Conservation (phyloP, 2,329 filamentous ascomycete species). For the Arthroderma sp. region DNA sequence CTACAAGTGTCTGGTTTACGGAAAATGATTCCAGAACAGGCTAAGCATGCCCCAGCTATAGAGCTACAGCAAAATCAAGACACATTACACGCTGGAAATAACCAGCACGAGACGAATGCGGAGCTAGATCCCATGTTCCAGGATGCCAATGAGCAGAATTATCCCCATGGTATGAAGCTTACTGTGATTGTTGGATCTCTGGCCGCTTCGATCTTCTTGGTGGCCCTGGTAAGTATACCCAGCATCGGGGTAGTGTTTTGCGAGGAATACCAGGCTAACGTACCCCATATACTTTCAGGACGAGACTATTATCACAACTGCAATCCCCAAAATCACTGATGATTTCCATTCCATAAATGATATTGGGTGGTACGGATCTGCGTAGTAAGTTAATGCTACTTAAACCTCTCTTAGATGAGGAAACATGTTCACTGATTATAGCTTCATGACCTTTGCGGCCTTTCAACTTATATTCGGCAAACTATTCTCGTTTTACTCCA, state of each 20-base stretch:
- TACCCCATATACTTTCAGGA: not conserved
- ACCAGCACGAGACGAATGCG: too few species aligned
- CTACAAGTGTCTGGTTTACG: too few species aligned
- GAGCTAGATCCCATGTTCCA: too few species aligned
- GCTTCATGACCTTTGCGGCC: constrained; percentile 14
- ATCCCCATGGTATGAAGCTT: constrained; percentile 7
- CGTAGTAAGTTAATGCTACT: constrained; percentile 20
- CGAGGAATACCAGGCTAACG: constrained; percentile 3
- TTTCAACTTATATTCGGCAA: constrained; percentile 27
- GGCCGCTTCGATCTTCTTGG: constrained; percentile 7
- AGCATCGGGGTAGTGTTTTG: not conserved
- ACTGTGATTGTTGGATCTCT: constrained; percentile 4
- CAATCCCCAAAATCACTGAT: constrained; percentile 26
- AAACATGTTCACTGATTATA: constrained; percentile 28
- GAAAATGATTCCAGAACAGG: too few species aligned
- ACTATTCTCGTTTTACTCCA: constrained; percentile 31
- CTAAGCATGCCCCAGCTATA: too few species aligned
- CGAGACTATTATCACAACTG: constrained; percentile 23
- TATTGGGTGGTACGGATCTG: constrained; percentile 28
- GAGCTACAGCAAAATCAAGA: too few species aligned
- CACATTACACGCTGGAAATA: too few species aligned
- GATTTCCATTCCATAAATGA: constrained; percentile 25
- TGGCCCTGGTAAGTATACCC: constrained; percentile 2
- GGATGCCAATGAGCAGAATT: not conserved
- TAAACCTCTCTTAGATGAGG: not conserved